Evolutionary conservation across 805 yeast species (phyloP), one percentile per base, ranked within the genome.

Genomic region (Metschnikowia chrysomelidarum): DNA sequence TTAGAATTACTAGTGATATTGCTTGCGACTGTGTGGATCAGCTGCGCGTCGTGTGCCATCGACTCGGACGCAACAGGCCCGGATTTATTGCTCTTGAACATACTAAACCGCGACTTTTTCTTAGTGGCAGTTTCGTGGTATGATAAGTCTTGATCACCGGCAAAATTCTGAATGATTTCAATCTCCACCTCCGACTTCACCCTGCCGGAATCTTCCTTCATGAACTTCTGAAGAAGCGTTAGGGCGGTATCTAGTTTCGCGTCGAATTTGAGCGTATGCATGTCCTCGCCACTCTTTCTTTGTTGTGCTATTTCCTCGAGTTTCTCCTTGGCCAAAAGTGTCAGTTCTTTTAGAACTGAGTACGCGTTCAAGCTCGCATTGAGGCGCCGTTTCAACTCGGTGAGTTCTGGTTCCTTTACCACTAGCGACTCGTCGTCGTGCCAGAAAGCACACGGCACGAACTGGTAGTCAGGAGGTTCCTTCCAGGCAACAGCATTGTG

Each of bases 401-500:
- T 67, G 34, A 82, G 61, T 51, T 80, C 86, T 5, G 69, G 72
- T 26, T 75, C 79, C 27, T 74, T 72, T 4, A 73, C 67, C 44
- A 82, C 70, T 51, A 85, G 72, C 22, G 75, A 65, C 46, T 87
- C 96, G 59, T 93, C 97, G 53, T 93, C 98, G 60, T 91, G 98
- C 98, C 98, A 93, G 26, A 93, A 82, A 19, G 88, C 80, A 17
- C 95, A 81, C 1, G 98, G 96, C 44, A 85, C 75, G 52, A 84
- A 93, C 46, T 77, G 71, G 54, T 84, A 87, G 62, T 91, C 98
- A 5, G 66, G 67, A 1, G 97, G 98, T 50, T 88, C 97, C 28
- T 69, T 70, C 97, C 96, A 93, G 12, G 57, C 62, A 13, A 63
- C 60, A 17, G 73, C 43, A 57, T 93, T 93, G 62, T 93, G 99